Percentiles rank a stretch among this genome's conserved stretches.
Evolutionary conservation across 2,329 filamentous ascomycete genomes (phyloP).

Genomic region (Fusarium keratoplasticum): DNA sequence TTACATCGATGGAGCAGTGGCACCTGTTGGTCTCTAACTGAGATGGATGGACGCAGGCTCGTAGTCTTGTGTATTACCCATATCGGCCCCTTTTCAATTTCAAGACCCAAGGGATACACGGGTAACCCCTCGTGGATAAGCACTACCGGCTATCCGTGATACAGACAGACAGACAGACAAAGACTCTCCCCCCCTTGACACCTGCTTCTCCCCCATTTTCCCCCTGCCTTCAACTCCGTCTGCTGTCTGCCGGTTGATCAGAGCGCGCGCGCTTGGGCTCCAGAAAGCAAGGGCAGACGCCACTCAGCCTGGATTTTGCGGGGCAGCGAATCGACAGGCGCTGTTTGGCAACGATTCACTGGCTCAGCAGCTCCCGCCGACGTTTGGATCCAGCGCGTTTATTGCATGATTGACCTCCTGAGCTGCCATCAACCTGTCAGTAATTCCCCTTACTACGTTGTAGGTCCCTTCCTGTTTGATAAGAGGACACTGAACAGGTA

Average conservation of each 20-base stretch:
- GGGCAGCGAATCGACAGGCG: slow-evolving; percentile 24
- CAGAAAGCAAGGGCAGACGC: slow-evolving; percentile 10
- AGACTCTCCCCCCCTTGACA: neutral
- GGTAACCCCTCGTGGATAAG: neutral
- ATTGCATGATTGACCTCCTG: slow-evolving; percentile 17
- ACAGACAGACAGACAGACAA: neutral
- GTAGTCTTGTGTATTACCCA: neutral
- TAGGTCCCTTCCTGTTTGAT: slow-evolving; percentile 1
- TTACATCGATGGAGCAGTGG: slow-evolving; percentile 20
- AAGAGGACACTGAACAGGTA: slow-evolving; percentile 15
- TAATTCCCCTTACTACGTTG: neutral
- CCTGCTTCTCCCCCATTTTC: neutral
- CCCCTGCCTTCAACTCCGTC: slow-evolving; percentile 18
- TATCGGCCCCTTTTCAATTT: slow-evolving; percentile 26
- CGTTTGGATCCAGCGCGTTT: slow-evolving; percentile 26
- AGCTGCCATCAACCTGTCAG: neutral
- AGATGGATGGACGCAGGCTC: neutral
- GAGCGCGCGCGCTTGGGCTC: slow-evolving; percentile 29
- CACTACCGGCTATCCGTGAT: neutral
- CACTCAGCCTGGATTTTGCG: slow-evolving; percentile 32
- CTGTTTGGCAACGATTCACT: slow-evolving; percentile 10
- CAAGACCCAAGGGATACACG: slow-evolving; percentile 1
- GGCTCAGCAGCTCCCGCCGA: slow-evolving; percentile 20
- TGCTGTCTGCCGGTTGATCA: slow-evolving; percentile 28
- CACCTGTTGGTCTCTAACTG: slow-evolving; percentile 3